Percentiles rank a stretch among this genome's conserved stretches.
phyloP scores from a whole-genome alignment of 2,329 filamentous ascomycete genomes.

The Sarocladium strictum region DNA sequence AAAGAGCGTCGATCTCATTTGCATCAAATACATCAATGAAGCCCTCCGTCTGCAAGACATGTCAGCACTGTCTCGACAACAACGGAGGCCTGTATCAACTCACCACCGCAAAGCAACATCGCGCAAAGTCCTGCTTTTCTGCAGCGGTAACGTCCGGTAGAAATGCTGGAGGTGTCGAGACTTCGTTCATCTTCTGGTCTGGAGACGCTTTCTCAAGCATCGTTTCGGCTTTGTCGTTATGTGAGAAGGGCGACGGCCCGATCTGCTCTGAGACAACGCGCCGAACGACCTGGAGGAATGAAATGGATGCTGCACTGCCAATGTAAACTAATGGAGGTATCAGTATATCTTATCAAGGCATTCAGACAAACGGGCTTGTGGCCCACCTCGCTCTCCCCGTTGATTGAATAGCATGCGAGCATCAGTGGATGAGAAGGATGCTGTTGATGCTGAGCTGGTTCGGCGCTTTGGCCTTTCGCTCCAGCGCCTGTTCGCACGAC shows the following conservation, averaged over 20 bases:
- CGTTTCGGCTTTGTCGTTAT: slow-evolving; percentile 41
- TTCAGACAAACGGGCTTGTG: no score
- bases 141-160: slow-evolving; percentile 14
- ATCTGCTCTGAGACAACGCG: slow-evolving; percentile 42
- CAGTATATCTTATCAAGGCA: neutral
- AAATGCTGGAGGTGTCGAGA: neutral
- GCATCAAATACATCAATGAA: slow-evolving; percentile 26
- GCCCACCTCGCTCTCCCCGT: slow-evolving; percentile 43
- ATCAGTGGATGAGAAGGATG: slow-evolving; percentile 13
- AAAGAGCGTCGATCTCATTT: slow-evolving; percentile 20
- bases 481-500: slow-evolving; percentile 11
- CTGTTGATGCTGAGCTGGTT: neutral
- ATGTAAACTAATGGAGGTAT: slow-evolving; percentile 33
- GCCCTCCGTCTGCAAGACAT: slow-evolving; percentile 23
- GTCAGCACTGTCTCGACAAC: neutral
- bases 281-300: slow-evolving; percentile 49
- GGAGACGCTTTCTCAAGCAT: slow-evolving; percentile 44
- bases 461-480: slow-evolving; percentile 13
- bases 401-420: slow-evolving; percentile 44
- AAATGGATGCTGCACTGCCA: slow-evolving; percentile 45
- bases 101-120: slow-evolving; percentile 18
- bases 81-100: neutral
- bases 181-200: slow-evolving; percentile 4
- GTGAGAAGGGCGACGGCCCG: slow-evolving; percentile 47
- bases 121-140: slow-evolving; percentile 13